Evolutionary conservation across 73 alveolate species (phyloP).

Genomic region (Paramecium tetraurelia): DNA sequence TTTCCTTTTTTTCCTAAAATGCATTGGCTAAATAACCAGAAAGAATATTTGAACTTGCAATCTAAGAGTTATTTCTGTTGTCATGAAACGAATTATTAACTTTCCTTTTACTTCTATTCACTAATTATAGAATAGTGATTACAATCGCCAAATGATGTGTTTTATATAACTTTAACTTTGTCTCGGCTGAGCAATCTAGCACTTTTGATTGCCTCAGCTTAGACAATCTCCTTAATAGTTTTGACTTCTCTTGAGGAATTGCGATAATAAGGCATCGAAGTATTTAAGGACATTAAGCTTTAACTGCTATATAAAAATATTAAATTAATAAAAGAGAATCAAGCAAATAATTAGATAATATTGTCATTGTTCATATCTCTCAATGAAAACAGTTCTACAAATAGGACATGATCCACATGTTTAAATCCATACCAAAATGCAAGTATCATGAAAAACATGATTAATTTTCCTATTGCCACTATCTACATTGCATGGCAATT

Average conservation of each 20-base stretch:
- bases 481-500: slow-evolving; percentile 36
- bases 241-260: slow-evolving; percentile 35
- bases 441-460: slow-evolving; percentile 18
- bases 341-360: not conserved
- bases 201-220: not conserved
- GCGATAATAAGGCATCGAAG: not conserved
- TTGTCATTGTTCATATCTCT: not conserved
- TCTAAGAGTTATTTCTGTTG: not conserved
- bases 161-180: slow-evolving; percentile 1
- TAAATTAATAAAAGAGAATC: not conserved
- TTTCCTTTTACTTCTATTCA: slow-evolving; percentile 26
- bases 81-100: slow-evolving; percentile 31
- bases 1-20: slow-evolving; percentile 5
- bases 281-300: slow-evolving; percentile 17
- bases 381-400: not conserved
- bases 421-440: slow-evolving; percentile 23
- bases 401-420: slow-evolving; percentile 20
- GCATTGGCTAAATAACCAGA: slow-evolving; percentile 25
- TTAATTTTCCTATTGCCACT: not conserved
- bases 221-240: not conserved
- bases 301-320: slow-evolving; percentile 5
- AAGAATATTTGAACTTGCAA: not conserved
- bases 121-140: not conserved
- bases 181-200: slow-evolving; percentile 6
- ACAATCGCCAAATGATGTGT: slow-evolving; percentile 32